Percentiles rank a stretch among this genome's conserved stretches.
Conservation (phyloP, 495 filamentous ascomycete species). For the Lasiosphaeria hispida region DNA sequence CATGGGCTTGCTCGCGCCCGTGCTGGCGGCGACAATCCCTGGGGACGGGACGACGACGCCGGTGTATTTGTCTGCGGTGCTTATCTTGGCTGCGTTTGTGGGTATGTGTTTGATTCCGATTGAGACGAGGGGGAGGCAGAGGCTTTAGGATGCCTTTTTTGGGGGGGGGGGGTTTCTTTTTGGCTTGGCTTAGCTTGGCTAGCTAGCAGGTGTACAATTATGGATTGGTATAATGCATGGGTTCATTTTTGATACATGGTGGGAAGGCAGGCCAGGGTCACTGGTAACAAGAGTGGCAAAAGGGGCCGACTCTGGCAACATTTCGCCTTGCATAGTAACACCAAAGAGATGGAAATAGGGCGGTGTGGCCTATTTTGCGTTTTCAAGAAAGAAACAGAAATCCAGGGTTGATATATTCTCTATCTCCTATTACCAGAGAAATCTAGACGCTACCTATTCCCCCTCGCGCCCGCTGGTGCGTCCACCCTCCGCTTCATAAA, state of each 20-base stretch:
- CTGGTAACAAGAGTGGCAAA: too few relatives aligned
- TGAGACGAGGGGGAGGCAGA: constrained; percentile 69
- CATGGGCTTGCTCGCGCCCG: constrained; percentile 71
- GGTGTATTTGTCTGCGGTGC: constrained; percentile 67
- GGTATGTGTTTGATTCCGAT: constrained; percentile 66
- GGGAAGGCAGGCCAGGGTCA: too few relatives aligned
- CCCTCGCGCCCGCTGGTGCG: constrained; percentile 55
- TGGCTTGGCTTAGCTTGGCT: background rate
- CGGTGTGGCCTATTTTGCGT: too few relatives aligned
- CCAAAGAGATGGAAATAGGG: background rate
- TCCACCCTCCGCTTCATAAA: constrained; percentile 56
- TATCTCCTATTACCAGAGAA: too few relatives aligned
- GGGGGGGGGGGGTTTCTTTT: background rate
- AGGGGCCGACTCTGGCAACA: too few relatives aligned
- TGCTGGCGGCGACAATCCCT: constrained; percentile 69
- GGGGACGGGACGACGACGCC: constrained; percentile 65
- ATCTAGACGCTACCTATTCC: constrained; percentile 38
- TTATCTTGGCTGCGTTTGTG: constrained; percentile 66
- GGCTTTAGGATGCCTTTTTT: constrained; percentile 46
- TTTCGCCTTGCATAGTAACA: too few relatives aligned
- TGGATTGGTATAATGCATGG: background rate
- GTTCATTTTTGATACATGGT: too few relatives aligned
- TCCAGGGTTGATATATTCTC: too few relatives aligned
- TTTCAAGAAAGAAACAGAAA: too few relatives aligned
- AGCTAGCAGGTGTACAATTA: background rate